Percentiles rank a stretch among this genome's conserved stretches.
These are phyloP conservation scores for Agaricales sp. DNA, from an alignment of 1,284 basidiomycete species.

Conservation along the genomic window DNA sequence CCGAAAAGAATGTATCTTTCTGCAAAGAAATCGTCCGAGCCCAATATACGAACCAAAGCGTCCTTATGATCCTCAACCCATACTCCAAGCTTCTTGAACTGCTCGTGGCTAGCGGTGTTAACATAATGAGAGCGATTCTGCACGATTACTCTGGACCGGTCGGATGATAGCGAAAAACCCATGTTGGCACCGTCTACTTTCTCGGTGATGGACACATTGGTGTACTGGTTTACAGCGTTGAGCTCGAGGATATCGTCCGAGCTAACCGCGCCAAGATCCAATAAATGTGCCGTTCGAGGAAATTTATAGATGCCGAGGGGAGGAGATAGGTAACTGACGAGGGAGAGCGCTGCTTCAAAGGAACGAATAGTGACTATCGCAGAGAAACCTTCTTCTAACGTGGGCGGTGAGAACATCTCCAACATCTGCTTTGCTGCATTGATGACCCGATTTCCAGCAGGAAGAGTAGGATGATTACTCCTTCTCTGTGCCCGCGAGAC, in stretches of 20 bases:
- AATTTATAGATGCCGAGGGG: constrained; percentile 41
- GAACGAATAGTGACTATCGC: constrained; percentile 35
- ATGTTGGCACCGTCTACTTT: constrained; percentile 62
- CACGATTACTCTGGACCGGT: constrained; percentile 34
- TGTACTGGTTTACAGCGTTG: constrained; percentile 9
- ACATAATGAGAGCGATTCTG: constrained; percentile 61
- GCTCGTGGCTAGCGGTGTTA: constrained; percentile 39
- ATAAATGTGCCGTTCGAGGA: constrained; percentile 47
- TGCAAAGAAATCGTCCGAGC: constrained; percentile 38
- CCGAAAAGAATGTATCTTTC: constrained; percentile 51
- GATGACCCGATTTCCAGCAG: constrained; percentile 41
- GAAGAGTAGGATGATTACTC: constrained; percentile 45
- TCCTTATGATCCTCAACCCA: constrained; percentile 41
- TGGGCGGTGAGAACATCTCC: constrained; percentile 31
- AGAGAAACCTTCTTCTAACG: constrained; percentile 39
- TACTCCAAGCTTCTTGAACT: constrained; percentile 44
- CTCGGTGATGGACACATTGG: constrained; percentile 41
- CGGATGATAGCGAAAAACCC: constrained; percentile 46
- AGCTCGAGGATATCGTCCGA: constrained; percentile 35
- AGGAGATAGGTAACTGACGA: constrained; percentile 34
- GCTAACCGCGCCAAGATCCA: constrained; percentile 46
- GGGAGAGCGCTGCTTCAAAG: constrained; percentile 37
- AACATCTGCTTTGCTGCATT: constrained; percentile 47
- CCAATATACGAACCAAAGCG: constrained; percentile 33
- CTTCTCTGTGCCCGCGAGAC: constrained; percentile 42